Percentiles rank a stretch among this genome's conserved stretches.
Evolutionary conservation across 1,284 basidiomycete species (phyloP).

Genomic region (Afroboletus lepidellus): DNA sequence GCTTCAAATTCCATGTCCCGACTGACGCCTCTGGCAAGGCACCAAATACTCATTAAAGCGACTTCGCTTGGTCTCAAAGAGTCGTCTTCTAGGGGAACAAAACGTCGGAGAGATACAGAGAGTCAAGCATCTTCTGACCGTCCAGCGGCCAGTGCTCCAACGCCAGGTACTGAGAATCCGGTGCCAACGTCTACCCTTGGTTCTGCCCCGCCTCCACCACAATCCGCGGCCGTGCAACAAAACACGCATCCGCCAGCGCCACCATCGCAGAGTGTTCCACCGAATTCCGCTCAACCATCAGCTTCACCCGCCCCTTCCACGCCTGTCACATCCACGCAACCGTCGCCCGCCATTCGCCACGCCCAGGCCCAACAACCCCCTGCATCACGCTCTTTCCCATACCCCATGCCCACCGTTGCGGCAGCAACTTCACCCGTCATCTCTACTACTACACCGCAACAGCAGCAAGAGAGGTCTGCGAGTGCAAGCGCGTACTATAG

Average conservation of each 20-base stretch:
- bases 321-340: constrained; percentile 32
- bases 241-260: constrained; percentile 26
- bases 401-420: constrained; percentile 48
- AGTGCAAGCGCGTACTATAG: constrained; percentile 35
- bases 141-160: constrained; percentile 26
- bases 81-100: constrained; percentile 61
- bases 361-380: constrained; percentile 33
- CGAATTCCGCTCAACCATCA: constrained; percentile 26
- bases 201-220: constrained; percentile 22
- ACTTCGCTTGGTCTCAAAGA: constrained; percentile 72
- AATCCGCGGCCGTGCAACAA: constrained; percentile 22
- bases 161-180: constrained; percentile 25
- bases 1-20: not conserved
- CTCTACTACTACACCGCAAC: constrained; percentile 27
- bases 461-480: constrained; percentile 31
- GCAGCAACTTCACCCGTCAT: constrained; percentile 41
- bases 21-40: constrained; percentile 41
- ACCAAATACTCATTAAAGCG: constrained; percentile 76
- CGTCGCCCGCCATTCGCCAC: constrained; percentile 33
- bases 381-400: constrained; percentile 37
- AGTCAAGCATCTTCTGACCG: constrained; percentile 33
- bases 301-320: constrained; percentile 32
- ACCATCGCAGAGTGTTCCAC: constrained; percentile 20
- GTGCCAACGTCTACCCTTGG: constrained; percentile 19
- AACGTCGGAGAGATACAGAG: constrained; percentile 56